Evolutionary conservation across 352 stramenopile species (phyloP).

Genomic region (Phytophthora foliorum): DNA sequence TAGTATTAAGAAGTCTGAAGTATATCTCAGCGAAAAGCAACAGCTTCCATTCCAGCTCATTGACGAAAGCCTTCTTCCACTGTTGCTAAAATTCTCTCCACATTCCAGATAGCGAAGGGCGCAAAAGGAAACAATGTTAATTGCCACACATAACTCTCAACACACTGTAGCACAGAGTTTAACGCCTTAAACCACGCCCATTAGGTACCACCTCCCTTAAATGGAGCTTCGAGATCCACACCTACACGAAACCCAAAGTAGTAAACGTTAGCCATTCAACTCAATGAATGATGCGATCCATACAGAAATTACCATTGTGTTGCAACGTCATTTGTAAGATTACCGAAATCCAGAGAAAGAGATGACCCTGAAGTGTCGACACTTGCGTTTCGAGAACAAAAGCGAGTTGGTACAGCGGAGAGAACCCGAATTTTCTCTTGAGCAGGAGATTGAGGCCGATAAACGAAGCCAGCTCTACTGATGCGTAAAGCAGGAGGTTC

Average conservation of each 20-base stretch:
- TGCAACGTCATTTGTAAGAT: constrained; percentile 35
- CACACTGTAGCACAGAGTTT: too few relatives aligned
- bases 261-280: not conserved
- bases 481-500: constrained; percentile 24
- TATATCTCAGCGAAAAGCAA: too few relatives aligned
- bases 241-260: not conserved
- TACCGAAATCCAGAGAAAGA: constrained; percentile 36
- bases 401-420: constrained; percentile 38
- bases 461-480: constrained; percentile 32
- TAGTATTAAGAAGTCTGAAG: too few relatives aligned
- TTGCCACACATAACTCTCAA: too few relatives aligned
- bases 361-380: constrained; percentile 30
- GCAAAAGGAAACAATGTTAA: too few relatives aligned
- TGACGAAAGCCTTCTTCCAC: too few relatives aligned
- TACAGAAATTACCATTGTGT: constrained; percentile 19
- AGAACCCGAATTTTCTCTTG: constrained; percentile 20
- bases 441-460: not conserved
- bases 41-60: too few relatives aligned
- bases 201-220: not conserved
- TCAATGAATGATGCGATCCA: too few relatives aligned
- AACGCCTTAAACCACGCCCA: too few relatives aligned
- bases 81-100: too few relatives aligned
- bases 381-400: constrained; percentile 45
- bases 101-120: too few relatives aligned
- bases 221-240: constrained; percentile 7